A percentile compares a stretch with the other conserved stretches of the same genome.
Conservation (phyloP, 345 rosid species). For the Noccaea bulbosa region DNA sequence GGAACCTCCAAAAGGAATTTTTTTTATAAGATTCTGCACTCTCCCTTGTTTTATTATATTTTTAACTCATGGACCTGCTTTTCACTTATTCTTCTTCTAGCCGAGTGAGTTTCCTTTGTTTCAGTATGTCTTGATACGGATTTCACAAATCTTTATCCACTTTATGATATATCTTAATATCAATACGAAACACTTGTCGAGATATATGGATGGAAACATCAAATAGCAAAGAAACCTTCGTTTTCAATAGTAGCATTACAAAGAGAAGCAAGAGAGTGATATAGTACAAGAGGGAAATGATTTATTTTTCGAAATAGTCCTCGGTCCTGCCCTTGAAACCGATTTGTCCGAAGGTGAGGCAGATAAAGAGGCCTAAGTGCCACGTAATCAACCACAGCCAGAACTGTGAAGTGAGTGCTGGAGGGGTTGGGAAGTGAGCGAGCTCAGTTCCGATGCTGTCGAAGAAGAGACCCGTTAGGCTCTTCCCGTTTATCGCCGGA, state of each 20-base stretch:
- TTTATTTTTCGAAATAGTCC: slow-evolving; percentile 54
- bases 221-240: slow-evolving; percentile 18
- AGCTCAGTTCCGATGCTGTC: slow-evolving; percentile 93
- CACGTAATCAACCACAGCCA: slow-evolving; percentile 89
- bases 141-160: too few species aligned
- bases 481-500: slow-evolving; percentile 82
- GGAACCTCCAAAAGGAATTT: slow-evolving; percentile 21
- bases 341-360: slow-evolving; percentile 94
- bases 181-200: slow-evolving; percentile 8
- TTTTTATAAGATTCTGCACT: slow-evolving; percentile 26
- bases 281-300: background rate
- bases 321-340: slow-evolving; percentile 97
- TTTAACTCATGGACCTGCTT: slow-evolving; percentile 6
- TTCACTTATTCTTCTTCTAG: background rate
- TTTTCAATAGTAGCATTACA: slow-evolving; percentile 31
- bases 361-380: slow-evolving; percentile 84
- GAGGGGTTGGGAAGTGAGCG: slow-evolving; percentile 91
- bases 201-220: slow-evolving; percentile 22
- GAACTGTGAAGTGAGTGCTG: slow-evolving; percentile 67
- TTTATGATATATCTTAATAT: background rate
- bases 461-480: slow-evolving; percentile 89
- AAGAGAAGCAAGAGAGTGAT: slow-evolving; percentile 12
- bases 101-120: too few species aligned
- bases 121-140: too few species aligned
- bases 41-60: background rate